A percentile compares a stretch with the other conserved stretches of the same genome.
These are phyloP conservation scores for Trichosporon sp. DNA, from an alignment of 1,284 basidiomycete genomes.

Conservation along the genomic window DNA sequence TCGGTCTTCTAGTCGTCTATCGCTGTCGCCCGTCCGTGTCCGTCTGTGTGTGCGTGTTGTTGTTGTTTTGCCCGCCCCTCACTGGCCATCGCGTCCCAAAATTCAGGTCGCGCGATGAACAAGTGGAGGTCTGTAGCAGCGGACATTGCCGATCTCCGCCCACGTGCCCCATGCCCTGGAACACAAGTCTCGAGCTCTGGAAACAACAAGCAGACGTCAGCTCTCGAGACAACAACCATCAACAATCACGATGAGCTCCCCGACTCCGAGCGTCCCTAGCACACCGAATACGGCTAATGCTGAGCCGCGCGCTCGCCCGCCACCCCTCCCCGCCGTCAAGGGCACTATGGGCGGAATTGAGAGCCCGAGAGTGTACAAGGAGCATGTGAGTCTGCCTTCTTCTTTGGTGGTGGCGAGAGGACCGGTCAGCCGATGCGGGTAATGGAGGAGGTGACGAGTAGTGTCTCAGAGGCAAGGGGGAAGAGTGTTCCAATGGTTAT, in stretches of 20 bases:
- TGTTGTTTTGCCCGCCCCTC: no score
- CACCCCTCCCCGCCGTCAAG: constrained; percentile 40
- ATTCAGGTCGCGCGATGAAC: no score
- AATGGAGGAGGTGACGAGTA: no score
- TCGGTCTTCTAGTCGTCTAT: no score
- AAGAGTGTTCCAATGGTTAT: no score
- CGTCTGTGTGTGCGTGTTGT: no score
- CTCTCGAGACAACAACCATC: neutral
- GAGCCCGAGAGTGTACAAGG: constrained; percentile 20
- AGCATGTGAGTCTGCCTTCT: neutral
- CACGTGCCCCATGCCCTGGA: neutral
- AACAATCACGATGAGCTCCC: neutral
- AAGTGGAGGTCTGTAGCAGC: no score
- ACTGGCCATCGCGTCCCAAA: no score
- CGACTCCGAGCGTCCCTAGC: neutral
- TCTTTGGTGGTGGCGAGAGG: neutral
- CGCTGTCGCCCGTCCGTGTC: no score
- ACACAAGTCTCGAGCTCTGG: no score
- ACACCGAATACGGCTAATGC: neutral
- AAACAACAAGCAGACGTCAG: neutral
- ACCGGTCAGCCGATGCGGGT: no score
- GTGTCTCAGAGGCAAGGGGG: no score
- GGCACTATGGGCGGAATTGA: constrained; percentile 42
- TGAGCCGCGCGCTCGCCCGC: constrained; percentile 21
- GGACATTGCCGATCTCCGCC: neutral